Conservation (phyloP, 345 rosid species). For the Citrus inodora region DNA sequence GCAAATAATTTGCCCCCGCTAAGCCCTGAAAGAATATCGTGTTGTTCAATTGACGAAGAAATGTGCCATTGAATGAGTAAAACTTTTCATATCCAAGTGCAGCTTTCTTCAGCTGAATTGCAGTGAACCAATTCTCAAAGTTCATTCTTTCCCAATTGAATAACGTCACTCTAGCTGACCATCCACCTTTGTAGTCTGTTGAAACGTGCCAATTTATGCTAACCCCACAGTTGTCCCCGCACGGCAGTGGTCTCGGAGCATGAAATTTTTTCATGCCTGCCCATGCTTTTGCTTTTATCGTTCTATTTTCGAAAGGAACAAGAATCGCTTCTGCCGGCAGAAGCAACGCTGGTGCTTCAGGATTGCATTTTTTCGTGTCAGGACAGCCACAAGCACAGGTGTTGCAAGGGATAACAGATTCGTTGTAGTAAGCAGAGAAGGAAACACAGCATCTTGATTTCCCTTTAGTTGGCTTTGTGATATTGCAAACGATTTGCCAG, state of each 20-base stretch:
- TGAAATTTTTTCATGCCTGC: constrained; percentile 12
- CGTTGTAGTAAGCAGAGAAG: constrained; percentile 54
- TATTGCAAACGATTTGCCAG: constrained; percentile 62
- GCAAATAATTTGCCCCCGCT: constrained; percentile 28
- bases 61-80: constrained; percentile 42
- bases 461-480: constrained; percentile 24
- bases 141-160: constrained; percentile 35
- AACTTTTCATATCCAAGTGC: constrained; percentile 29
- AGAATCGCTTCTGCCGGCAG: constrained; percentile 33
- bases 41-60: constrained; percentile 11
- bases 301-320: constrained; percentile 47
- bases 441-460: constrained; percentile 50
- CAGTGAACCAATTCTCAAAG: constrained; percentile 39
- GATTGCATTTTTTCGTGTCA: constrained; percentile 33
- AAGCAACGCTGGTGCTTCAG: constrained; percentile 35
- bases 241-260: constrained; percentile 33
- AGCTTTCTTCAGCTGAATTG: constrained; percentile 28
- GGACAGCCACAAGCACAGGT: constrained; percentile 53
- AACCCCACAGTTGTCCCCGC: constrained; percentile 43
- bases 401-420: constrained; percentile 48
- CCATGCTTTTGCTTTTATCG: constrained; percentile 35
- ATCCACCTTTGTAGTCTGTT: constrained; percentile 31
- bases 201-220: constrained; percentile 43
- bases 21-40: constrained; percentile 36
- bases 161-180: constrained; percentile 39